phyloP scores from a whole-genome alignment of 2,329 filamentous ascomycete genomes.

The Fusarium sublunatum region DNA sequence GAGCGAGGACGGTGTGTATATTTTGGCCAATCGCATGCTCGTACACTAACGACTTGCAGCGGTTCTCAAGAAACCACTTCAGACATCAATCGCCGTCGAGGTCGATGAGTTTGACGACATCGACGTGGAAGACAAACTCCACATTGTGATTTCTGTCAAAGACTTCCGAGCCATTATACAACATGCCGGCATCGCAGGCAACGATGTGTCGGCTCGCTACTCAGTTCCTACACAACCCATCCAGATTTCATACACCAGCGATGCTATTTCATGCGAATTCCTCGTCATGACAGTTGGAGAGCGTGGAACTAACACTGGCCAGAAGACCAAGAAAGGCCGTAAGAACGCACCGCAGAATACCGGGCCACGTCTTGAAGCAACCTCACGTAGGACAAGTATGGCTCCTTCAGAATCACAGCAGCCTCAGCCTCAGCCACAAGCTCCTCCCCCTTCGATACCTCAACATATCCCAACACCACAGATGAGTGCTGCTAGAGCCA shows the following conservation, averaged over 20 bases:
- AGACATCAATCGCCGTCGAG: constrained; percentile 82
- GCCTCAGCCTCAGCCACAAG: constrained; percentile 37
- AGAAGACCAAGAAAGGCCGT: constrained; percentile 60
- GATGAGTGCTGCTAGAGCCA: constrained; percentile 50
- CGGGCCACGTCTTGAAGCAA: constrained; percentile 60
- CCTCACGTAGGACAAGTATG: constrained; percentile 58
- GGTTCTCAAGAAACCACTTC: constrained; percentile 81
- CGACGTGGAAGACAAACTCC: constrained; percentile 77
- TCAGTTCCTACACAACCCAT: constrained; percentile 77
- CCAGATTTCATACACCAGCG: constrained; percentile 76
- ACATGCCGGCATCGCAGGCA: constrained; percentile 76
- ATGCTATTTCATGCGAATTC: constrained; percentile 78
- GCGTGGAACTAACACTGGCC: constrained; percentile 60
- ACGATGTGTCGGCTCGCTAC: constrained; percentile 75
- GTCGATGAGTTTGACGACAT: constrained; percentile 82
- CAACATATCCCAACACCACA: constrained; percentile 50
- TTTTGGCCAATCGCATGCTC: not conserved
- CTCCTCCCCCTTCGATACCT: constrained; percentile 44
- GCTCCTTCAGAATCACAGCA: constrained; percentile 51
- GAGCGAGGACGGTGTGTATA: constrained; percentile 63
- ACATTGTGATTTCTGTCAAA: constrained; percentile 84
- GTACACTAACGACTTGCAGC: constrained; percentile 57
- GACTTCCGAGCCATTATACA: constrained; percentile 84
- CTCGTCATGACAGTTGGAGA: constrained; percentile 86
- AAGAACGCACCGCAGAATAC: constrained; percentile 52